Evolutionary conservation across 1,139 yeast species (phyloP).

Genomic region (Nakaseomyces kungkrabaensis): DNA sequence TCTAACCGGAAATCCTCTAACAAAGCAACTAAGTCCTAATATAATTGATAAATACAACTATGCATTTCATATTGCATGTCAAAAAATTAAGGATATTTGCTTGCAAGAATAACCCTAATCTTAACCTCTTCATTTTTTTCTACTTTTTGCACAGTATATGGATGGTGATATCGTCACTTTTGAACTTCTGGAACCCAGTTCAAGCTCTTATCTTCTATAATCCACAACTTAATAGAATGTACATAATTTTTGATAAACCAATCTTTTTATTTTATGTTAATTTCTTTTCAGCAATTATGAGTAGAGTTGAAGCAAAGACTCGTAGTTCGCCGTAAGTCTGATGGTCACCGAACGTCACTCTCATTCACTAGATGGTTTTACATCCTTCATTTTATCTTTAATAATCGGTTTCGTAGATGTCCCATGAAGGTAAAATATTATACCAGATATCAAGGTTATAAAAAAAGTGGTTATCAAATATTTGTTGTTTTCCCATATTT

Average conservation of each 20-base stretch:
- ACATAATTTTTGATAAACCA: not conserved
- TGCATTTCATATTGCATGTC: constrained; percentile 1
- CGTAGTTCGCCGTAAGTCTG: too few relatives aligned
- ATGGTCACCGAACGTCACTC: too few relatives aligned
- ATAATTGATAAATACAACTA: not conserved
- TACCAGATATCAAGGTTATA: not conserved
- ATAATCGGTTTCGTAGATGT: too few relatives aligned
- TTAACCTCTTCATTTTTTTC: not conserved
- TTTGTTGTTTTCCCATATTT: not conserved
- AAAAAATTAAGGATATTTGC: not conserved
- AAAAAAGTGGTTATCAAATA: not conserved
- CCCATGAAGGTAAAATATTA: too few relatives aligned
- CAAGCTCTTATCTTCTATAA: not conserved
- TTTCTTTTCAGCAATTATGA: too few relatives aligned
- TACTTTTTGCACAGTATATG: not conserved
- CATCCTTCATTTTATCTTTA: too few relatives aligned
- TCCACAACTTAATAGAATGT: not conserved
- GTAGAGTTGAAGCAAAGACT: too few relatives aligned
- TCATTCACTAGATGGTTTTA: too few relatives aligned
- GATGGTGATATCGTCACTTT: not conserved
- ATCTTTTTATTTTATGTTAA: not conserved
- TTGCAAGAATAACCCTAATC: not conserved
- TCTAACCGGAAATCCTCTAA: not conserved
- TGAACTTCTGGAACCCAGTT: not conserved
- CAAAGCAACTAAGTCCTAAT: not conserved